A percentile compares a stretch with the other conserved stretches of the same genome.
Conservation (phyloP, 2,329 filamentous ascomycete genomes). For the Fusarium illudens region DNA sequence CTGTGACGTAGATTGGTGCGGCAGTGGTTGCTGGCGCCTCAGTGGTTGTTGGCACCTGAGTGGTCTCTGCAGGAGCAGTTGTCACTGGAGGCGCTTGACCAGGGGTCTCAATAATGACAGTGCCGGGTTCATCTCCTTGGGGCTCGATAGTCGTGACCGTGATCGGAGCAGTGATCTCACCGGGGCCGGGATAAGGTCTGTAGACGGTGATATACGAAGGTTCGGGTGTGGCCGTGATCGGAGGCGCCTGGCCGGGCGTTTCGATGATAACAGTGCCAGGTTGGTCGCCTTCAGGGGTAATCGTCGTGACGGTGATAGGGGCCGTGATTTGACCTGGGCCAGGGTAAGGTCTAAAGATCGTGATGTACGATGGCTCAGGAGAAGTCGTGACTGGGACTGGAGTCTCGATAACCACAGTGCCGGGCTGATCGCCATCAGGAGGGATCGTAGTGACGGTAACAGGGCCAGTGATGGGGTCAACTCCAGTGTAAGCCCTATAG, state of each 20-base stretch:
- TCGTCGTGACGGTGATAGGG: constrained; percentile 11
- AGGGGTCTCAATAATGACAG: background rate
- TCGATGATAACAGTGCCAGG: constrained; percentile 18
- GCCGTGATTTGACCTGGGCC: constrained; percentile 5
- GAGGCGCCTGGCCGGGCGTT: background rate
- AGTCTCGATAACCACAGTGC: constrained; percentile 7
- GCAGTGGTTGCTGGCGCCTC: constrained; percentile 7
- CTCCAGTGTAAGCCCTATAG: constrained; percentile 18
- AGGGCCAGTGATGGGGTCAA: constrained; percentile 1
- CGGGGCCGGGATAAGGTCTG: background rate
- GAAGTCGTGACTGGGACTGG: background rate
- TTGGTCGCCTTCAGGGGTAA: constrained; percentile 10
- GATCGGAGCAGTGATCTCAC: background rate
- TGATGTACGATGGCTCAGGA: background rate
- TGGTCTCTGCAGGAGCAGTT: background rate
- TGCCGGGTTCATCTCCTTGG: background rate
- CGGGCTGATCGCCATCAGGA: constrained; percentile 15
- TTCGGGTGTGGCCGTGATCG: background rate
- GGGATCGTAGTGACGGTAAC: constrained; percentile 14
- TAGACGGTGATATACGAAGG: background rate
- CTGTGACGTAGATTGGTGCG: constrained; percentile 13
- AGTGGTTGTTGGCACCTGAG: constrained; percentile 7
- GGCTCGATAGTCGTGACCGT: background rate
- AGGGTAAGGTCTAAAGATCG: background rate
- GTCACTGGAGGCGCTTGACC: background rate